A percentile compares a stretch with the other conserved stretches of the same genome.
Conservation (phyloP, 1,139 yeast genomes). For the Kazachstania sp. region DNA sequence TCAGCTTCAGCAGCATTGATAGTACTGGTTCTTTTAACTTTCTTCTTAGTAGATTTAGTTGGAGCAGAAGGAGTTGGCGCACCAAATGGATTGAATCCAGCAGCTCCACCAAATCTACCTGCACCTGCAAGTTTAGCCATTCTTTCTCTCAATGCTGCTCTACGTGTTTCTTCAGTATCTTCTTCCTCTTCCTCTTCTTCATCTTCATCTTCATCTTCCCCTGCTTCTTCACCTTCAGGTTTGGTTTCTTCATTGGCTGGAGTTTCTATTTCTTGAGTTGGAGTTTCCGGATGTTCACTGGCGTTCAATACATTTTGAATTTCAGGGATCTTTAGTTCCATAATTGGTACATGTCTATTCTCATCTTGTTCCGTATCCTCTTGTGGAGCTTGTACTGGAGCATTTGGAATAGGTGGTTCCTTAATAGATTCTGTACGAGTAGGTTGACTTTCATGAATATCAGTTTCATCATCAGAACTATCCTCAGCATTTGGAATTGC, state of each 20-base stretch:
- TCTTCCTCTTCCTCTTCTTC: constrained; percentile 36
- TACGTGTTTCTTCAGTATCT: constrained; percentile 71
- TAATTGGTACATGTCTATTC: background rate
- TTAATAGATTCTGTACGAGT: background rate
- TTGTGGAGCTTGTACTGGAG: background rate
- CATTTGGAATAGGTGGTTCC: constrained; percentile 2
- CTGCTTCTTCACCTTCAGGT: constrained; percentile 8
- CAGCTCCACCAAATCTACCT: constrained; percentile 80
- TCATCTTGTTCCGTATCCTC: background rate
- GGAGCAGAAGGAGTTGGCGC: constrained; percentile 34
- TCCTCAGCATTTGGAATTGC: background rate
- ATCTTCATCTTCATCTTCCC: background rate
- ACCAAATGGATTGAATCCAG: constrained; percentile 51
- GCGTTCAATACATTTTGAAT: background rate
- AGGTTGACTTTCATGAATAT: background rate
- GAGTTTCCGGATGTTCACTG: background rate
- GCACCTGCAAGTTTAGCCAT: constrained; percentile 96
- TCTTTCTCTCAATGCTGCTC: constrained; percentile 76
- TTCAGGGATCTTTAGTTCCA: background rate
- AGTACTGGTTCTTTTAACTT: constrained; percentile 9
- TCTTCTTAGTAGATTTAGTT: constrained; percentile 23
- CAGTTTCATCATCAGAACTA: background rate
- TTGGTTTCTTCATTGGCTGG: background rate
- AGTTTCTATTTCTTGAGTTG: constrained; percentile 11
- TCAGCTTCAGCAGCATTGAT: constrained; percentile 10